phyloP scores from a whole-genome alignment of 2,329 filamentous ascomycete species.

The Fusarium algeriense region DNA sequence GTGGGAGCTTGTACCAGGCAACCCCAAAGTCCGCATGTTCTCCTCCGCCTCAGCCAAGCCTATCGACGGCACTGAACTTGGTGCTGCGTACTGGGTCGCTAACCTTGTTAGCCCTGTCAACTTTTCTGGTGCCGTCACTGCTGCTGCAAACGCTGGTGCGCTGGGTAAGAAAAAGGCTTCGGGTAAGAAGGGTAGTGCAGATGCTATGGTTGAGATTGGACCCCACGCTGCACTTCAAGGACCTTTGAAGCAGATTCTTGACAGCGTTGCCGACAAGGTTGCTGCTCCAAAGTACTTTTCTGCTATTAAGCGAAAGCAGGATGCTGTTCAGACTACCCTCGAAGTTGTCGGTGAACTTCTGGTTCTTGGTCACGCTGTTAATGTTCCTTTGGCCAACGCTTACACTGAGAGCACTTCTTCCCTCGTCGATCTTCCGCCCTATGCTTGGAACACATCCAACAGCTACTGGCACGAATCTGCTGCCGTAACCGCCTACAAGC shows the following conservation, averaged over 20 bases:
- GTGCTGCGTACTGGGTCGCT: neutral
- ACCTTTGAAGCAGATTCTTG: neutral
- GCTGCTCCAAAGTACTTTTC: neutral
- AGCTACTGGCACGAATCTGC: neutral
- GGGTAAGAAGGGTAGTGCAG: neutral
- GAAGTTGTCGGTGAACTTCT: neutral
- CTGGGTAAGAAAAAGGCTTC: neutral
- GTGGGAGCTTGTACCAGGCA: neutral
- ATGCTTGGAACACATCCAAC: neutral
- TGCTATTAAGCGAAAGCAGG: neutral
- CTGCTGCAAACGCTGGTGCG: neutral
- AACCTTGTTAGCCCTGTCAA: slow-evolving; percentile 1
- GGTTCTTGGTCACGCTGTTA: neutral
- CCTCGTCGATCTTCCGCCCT: neutral
- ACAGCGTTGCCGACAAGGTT: neutral
- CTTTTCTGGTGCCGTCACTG: neutral
- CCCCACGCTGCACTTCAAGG: neutral
- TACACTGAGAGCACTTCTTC: neutral
- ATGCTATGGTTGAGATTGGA: neutral
- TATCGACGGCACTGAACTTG: neutral
- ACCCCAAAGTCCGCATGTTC: slow-evolving; percentile 1
- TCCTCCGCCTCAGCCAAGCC: neutral
- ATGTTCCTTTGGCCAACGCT: neutral
- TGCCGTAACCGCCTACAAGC: neutral
- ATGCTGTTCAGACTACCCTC: neutral